Conservation (phyloP, 768 basidiomycete genomes). For the Tylopilus cervinicoccineus region DNA sequence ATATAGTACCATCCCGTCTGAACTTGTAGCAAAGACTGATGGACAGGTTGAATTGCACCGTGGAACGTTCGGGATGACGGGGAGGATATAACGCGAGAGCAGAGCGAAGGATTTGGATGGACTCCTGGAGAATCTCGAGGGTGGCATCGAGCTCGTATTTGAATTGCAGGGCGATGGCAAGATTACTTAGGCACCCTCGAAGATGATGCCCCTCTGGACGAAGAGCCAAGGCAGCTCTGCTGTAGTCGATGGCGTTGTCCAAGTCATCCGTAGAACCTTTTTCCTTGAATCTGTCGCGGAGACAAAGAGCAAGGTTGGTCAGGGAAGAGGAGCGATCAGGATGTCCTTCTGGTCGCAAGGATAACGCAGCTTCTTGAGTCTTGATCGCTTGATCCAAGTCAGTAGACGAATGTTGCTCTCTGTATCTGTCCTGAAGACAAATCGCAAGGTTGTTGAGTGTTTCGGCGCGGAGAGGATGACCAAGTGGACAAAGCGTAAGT, state of each 20-base stretch:
- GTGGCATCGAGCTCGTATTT: neutral
- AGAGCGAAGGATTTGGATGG: neutral
- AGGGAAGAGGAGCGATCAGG: neutral
- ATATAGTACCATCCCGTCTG: neutral
- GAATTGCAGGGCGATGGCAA: neutral
- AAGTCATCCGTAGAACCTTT: neutral
- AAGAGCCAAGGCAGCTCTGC: neutral
- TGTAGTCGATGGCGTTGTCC: neutral
- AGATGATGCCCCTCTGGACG: neutral
- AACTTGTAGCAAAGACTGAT: neutral
- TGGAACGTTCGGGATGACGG: neutral
- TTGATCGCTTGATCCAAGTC: conserved; percentile 9
- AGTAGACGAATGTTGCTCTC: neutral
- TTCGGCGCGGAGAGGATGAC: neutral
- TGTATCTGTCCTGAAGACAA: neutral
- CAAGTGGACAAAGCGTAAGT: neutral
- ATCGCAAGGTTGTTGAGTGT: conserved; percentile 16
- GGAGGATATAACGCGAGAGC: neutral
- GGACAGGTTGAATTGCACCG: neutral
- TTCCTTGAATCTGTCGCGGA: neutral
- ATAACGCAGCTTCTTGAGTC: conserved; percentile 2
- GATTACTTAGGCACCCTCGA: neutral
- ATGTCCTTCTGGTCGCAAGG: neutral
- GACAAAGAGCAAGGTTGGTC: conserved; percentile 3
- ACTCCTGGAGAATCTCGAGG: neutral